These are phyloP conservation scores for Isatis tinctoria DNA, from an alignment of 345 rosid species.

Conservation along the genomic window DNA sequence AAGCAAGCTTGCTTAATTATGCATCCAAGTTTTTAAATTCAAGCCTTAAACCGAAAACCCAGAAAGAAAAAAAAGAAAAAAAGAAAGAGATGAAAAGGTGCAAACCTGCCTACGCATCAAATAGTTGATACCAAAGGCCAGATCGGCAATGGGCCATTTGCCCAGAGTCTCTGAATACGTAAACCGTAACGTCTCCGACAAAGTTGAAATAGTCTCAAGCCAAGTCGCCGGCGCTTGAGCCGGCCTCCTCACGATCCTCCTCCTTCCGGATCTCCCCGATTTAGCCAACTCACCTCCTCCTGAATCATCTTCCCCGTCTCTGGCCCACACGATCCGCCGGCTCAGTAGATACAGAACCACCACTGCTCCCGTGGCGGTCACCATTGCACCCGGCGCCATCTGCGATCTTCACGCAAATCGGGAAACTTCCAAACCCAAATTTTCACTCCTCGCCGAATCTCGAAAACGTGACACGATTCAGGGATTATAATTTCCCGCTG, in stretches of 20 bases:
- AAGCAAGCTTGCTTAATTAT: neutral
- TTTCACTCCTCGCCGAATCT: slow-evolving; percentile 21
- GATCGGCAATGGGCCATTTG: slow-evolving; percentile 95
- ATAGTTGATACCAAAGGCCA: slow-evolving; percentile 95
- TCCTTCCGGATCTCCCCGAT: slow-evolving; percentile 62
- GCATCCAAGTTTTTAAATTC: neutral
- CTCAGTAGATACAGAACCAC: slow-evolving; percentile 56
- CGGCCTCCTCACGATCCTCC: slow-evolving; percentile 63
- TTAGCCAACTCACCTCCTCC: slow-evolving; percentile 53
- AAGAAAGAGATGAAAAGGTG: neutral
- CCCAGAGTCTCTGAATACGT: slow-evolving; percentile 95
- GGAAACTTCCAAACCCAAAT: neutral
- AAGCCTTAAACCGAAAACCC: neutral
- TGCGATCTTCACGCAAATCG: neutral
- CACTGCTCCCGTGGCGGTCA: slow-evolving; percentile 84
- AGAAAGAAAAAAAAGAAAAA: neutral
- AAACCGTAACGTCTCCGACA: slow-evolving; percentile 84
- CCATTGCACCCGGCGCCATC: slow-evolving; percentile 91
- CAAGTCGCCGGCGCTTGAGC: slow-evolving; percentile 96
- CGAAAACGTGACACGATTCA: slow-evolving; percentile 8
- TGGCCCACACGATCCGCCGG: slow-evolving; percentile 46
- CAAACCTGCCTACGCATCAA: slow-evolving; percentile 84
- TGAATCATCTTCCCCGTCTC: slow-evolving; percentile 35
- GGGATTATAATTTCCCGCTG: neutral
- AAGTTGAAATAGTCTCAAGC: slow-evolving; percentile 79